Percentiles rank a stretch among this genome's conserved stretches.
Evolutionary conservation across 148 eudicot genomes (phyloP).

Genomic region (Nepenthes mirabilis): DNA sequence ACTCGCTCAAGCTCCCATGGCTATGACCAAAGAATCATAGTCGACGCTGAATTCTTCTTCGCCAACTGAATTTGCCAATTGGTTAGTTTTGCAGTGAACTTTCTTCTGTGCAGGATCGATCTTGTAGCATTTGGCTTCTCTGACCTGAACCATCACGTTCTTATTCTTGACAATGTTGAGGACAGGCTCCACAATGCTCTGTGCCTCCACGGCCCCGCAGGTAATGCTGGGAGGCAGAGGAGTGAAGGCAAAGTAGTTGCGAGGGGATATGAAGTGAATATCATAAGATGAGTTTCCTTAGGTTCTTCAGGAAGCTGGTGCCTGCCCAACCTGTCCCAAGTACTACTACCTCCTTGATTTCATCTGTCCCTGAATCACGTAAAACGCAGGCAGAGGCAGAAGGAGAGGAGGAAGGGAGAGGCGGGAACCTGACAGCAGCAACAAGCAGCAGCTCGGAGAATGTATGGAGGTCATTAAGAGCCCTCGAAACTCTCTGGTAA

Average conservation of each 20-base stretch:
- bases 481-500: too few species aligned
- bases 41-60: slow-evolving; percentile 35
- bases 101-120: slow-evolving; percentile 40
- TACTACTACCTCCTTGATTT: slow-evolving; percentile 1
- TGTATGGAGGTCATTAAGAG: too few species aligned
- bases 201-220: slow-evolving; percentile 55
- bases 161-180: slow-evolving; percentile 51
- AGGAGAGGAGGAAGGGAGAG: too few species aligned
- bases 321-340: slow-evolving; percentile 10
- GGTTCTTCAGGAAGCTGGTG: slow-evolving; percentile 5
- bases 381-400: too few species aligned
- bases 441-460: too few species aligned
- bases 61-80: slow-evolving; percentile 18
- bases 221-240: slow-evolving; percentile 65
- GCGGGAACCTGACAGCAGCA: too few species aligned
- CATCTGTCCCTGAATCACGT: too few species aligned
- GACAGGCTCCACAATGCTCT: slow-evolving; percentile 60
- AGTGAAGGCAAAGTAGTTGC: slow-evolving; percentile 70
- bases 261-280: slow-evolving; percentile 55
- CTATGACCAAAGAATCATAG: slow-evolving; percentile 48
- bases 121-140: slow-evolving; percentile 53
- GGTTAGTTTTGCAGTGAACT: slow-evolving; percentile 30
- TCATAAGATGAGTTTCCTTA: slow-evolving; percentile 16
- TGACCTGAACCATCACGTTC: slow-evolving; percentile 20
- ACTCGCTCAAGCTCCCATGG: slow-evolving; percentile 47